phyloP scores from a whole-genome alignment of 192 early-diverging fungal genomes.

The Backusella westeae region DNA sequence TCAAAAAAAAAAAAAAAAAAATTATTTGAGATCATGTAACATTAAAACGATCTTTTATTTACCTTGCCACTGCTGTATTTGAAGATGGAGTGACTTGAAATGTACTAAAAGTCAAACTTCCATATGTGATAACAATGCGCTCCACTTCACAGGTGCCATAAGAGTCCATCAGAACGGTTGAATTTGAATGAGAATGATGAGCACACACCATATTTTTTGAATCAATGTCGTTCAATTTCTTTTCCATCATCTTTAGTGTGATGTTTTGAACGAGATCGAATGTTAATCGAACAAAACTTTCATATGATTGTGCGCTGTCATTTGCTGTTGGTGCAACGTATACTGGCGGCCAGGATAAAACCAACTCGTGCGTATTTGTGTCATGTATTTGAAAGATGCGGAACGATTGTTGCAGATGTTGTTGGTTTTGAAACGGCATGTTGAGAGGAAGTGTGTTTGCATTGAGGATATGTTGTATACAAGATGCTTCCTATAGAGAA shows the following conservation, averaged over 20 bases:
- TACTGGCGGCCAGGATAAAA: constrained; percentile 9
- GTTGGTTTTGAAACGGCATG: background rate
- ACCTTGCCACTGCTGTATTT: background rate
- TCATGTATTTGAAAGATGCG: constrained; percentile 18
- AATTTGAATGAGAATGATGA: constrained; percentile 15
- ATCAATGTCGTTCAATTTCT: background rate
- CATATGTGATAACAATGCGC: constrained; percentile 11
- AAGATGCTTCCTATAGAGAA: background rate
- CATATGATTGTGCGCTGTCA: background rate
- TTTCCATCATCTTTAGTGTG: background rate
- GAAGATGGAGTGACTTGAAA: background rate
- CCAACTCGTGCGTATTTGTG: background rate
- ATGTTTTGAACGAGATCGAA: background rate
- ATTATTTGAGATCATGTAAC: too few species aligned
- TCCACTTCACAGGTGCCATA: background rate
- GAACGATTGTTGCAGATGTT: background rate
- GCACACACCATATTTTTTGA: constrained; percentile 8
- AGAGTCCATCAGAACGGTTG: background rate
- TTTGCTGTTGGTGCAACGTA: background rate
- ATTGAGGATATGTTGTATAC: background rate
- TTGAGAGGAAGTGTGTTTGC: background rate
- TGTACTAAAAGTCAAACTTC: background rate
- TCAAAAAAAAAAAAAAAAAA: too few species aligned
- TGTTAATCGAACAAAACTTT: background rate
- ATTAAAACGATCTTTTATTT: background rate